Evolutionary conservation across 2,329 filamentous ascomycete genomes (phyloP).

Genomic region (Proliferodiscus dingleyae): DNA sequence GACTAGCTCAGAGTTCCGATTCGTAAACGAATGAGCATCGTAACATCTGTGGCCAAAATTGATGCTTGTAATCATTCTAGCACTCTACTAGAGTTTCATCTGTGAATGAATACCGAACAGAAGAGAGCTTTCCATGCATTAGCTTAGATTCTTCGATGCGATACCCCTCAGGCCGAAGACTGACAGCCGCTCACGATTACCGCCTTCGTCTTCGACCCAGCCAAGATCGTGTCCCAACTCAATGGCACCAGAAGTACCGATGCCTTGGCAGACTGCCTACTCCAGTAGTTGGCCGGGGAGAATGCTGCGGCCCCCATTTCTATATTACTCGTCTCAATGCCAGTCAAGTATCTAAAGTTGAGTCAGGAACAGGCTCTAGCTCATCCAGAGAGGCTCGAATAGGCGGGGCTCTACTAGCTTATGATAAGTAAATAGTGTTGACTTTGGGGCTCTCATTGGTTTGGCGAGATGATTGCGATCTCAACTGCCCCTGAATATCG

Average conservation of each 20-base stretch:
- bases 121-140: too few species aligned
- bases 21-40: too few species aligned
- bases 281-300: too few species aligned
- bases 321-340: not conserved
- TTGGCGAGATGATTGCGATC: not conserved
- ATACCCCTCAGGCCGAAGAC: conserved; percentile 5
- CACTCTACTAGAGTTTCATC: too few species aligned
- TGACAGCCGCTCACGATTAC: conserved; percentile 1
- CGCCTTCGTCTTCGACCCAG: not conserved
- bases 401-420: too few species aligned
- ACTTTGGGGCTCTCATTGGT: not conserved
- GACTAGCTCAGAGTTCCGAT: too few species aligned
- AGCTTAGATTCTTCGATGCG: too few species aligned
- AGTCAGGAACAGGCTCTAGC: not conserved
- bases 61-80: too few species aligned
- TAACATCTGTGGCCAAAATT: too few species aligned
- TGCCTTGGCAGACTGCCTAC: not conserved
- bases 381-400: not conserved
- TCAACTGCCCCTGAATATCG: conserved; percentile 3
- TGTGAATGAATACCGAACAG: too few species aligned
- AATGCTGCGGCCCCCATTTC: not conserved
- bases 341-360: not conserved
- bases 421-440: not conserved
- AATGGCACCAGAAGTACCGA: not conserved
- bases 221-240: not conserved